Conservation (phyloP, 1,284 basidiomycete genomes). For the Amylostereum areolatum region DNA sequence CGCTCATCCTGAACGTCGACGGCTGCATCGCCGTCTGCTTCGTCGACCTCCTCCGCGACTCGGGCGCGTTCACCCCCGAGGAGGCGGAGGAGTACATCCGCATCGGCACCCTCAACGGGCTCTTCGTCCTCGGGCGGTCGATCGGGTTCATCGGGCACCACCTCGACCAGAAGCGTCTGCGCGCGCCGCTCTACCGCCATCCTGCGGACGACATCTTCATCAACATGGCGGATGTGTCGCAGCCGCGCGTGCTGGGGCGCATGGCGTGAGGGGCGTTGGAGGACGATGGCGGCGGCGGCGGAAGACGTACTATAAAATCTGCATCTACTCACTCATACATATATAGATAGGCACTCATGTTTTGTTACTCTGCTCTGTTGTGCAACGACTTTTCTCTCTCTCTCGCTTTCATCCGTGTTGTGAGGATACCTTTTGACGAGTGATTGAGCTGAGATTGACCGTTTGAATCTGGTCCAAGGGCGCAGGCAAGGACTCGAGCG, state of each 20-base stretch:
- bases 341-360: too few species aligned
- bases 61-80: conserved; percentile 91
- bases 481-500: too few species aligned
- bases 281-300: neutral
- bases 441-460: too few species aligned
- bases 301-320: too few species aligned
- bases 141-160: conserved; percentile 97
- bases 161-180: conserved; percentile 92
- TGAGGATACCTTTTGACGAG: too few species aligned
- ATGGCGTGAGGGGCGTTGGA: conserved; percentile 3
- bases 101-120: conserved; percentile 90
- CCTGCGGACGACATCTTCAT: conserved; percentile 84
- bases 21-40: conserved; percentile 98
- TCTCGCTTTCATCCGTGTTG: neutral
- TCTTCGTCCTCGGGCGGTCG: conserved; percentile 95
- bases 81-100: conserved; percentile 98
- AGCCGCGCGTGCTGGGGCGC: conserved; percentile 67
- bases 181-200: conserved; percentile 89
- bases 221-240: conserved; percentile 78
- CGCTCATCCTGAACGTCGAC: conserved; percentile 94
- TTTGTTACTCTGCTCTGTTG: conserved; percentile 7
- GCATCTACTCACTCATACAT: too few species aligned
- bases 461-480: too few species aligned
- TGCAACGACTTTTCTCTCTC: neutral
- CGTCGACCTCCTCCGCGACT: conserved; percentile 90